phyloP scores from a whole-genome alignment of 2,329 filamentous ascomycete genomes.

The Stachybotrys elegans region DNA sequence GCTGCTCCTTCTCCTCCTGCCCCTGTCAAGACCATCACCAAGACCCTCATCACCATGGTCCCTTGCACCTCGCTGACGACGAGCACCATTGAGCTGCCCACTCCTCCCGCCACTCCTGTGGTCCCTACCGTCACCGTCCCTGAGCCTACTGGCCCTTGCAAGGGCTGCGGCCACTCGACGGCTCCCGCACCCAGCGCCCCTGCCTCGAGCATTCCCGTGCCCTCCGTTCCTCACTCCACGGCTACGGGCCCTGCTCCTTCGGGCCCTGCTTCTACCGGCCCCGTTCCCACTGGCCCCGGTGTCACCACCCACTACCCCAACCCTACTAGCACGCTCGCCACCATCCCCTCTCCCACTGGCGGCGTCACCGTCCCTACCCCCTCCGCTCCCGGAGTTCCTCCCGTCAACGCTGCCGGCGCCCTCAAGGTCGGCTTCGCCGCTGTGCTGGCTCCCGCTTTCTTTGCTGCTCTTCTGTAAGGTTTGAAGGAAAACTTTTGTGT shows the following conservation, averaged over 20 bases:
- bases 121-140: constrained; percentile 14
- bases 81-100: constrained; percentile 18
- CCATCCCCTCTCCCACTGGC: background rate
- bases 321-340: background rate
- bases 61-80: constrained; percentile 17
- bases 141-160: background rate
- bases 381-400: too few relatives aligned
- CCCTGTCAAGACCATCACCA: constrained; percentile 16
- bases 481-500: too few relatives aligned
- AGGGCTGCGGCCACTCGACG: background rate
- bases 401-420: too few relatives aligned
- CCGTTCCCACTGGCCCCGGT: background rate
- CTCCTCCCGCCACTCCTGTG: constrained; percentile 11
- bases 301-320: background rate
- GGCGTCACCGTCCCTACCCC: background rate
- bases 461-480: too few relatives aligned
- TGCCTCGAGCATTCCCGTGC: background rate
- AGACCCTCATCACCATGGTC: constrained; percentile 18
- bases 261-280: background rate
- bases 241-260: background rate
- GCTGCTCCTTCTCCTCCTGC: constrained; percentile 10
- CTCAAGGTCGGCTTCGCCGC: too few relatives aligned
- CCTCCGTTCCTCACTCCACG: background rate
- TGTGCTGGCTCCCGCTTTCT: too few relatives aligned
- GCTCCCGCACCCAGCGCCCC: background rate